Percentiles rank a stretch among this genome's conserved stretches.
Conservation (phyloP, 1,139 yeast species). For the Zhuliangozyma parablackwelliae region DNA sequence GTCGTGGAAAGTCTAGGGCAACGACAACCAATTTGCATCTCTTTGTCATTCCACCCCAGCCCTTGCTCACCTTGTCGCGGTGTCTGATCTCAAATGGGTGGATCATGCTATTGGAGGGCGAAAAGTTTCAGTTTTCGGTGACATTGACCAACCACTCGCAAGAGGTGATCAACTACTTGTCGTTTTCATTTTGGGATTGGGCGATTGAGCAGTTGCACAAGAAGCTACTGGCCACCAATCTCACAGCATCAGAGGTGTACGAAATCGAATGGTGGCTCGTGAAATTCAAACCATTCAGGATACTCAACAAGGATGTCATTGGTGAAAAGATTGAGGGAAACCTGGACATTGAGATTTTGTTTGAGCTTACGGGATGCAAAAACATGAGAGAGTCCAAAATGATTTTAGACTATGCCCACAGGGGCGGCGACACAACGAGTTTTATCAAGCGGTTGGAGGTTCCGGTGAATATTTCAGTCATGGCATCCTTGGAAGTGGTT, state of each 20-base stretch:
- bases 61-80: conserved; percentile 51
- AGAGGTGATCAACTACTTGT: conserved; percentile 51
- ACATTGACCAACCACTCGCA: conserved; percentile 54
- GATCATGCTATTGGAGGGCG: conserved; percentile 82
- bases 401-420: conserved; percentile 64
- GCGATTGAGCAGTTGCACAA: conserved; percentile 60
- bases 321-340: conserved; percentile 29
- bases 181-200: conserved; percentile 69
- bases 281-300: conserved; percentile 53
- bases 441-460: conserved; percentile 56
- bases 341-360: conserved; percentile 38
- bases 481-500: conserved; percentile 67
- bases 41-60: conserved; percentile 62
- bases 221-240: conserved; percentile 11
- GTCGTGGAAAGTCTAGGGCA: conserved; percentile 17
- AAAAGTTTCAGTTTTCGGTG: conserved; percentile 48
- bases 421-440: conserved; percentile 18
- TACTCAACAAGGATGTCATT: conserved; percentile 37
- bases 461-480: conserved; percentile 65
- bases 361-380: conserved; percentile 67
- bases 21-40: conserved; percentile 17
- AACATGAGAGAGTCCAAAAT: conserved; percentile 67
- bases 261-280: conserved; percentile 71
- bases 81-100: conserved; percentile 56
- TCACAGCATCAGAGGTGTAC: conserved; percentile 60